phyloP scores from a whole-genome alignment of 768 basidiomycete genomes.

The Lentinula sp. region DNA sequence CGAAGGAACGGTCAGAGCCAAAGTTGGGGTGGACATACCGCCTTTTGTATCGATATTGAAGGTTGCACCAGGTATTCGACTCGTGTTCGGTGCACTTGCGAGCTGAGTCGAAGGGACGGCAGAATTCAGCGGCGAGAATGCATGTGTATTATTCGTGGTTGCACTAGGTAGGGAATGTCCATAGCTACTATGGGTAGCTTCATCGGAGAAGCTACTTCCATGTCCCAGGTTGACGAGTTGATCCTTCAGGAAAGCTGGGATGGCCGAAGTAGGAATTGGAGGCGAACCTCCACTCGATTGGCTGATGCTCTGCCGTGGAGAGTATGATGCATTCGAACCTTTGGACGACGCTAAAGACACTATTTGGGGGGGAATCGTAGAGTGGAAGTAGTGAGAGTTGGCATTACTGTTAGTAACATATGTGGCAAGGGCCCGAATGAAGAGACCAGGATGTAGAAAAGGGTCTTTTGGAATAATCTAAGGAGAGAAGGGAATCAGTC shows the following conservation, averaged over 20 bases:
- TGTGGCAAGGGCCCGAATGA: conserved; percentile 42
- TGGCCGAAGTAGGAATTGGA: background rate
- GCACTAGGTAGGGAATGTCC: background rate
- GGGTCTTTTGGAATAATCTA: conserved; percentile 65
- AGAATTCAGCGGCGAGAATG: background rate
- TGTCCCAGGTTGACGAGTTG: background rate
- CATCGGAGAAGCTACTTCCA: background rate
- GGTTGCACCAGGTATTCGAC: background rate
- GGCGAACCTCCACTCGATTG: conserved; percentile 2
- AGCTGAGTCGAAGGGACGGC: background rate
- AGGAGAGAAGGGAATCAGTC: background rate
- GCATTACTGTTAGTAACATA: conserved; percentile 24
- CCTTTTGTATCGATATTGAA: background rate
- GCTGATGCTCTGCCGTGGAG: conserved; percentile 1
- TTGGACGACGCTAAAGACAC: background rate
- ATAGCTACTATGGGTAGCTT: background rate
- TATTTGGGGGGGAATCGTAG: conserved; percentile 15
- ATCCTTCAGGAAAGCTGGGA: conserved; percentile 7
- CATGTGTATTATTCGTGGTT: background rate
- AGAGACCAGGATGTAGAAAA: conserved; percentile 61
- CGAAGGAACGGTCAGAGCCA: conserved; percentile 2
- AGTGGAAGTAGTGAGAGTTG: conserved; percentile 9
- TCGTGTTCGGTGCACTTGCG: background rate
- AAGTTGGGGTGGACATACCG: background rate
- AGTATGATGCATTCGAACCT: background rate